These are phyloP conservation scores for Drechslerella coelobrocha DNA, from an alignment of 2,329 filamentous ascomycete species.

Conservation along the genomic window DNA sequence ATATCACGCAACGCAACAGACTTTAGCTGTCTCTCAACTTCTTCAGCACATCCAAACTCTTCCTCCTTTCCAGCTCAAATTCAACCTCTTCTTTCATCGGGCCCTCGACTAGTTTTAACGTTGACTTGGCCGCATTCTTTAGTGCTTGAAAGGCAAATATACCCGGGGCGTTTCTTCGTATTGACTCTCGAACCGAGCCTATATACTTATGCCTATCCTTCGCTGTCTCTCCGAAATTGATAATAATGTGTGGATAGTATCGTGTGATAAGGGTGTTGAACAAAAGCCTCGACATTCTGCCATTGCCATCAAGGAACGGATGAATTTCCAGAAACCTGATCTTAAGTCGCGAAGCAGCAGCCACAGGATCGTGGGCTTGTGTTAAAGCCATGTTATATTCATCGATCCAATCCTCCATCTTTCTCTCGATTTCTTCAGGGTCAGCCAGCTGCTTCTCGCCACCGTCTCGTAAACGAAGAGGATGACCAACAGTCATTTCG, in stretches of 20 bases:
- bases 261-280: slow-evolving; percentile 13
- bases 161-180: background rate
- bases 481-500: background rate
- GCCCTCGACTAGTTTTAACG: background rate
- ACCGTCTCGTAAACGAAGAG: background rate
- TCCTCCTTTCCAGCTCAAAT: background rate
- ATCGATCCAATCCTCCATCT: background rate
- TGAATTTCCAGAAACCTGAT: slow-evolving; percentile 22
- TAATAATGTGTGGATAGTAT: slow-evolving; percentile 14
- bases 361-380: background rate
- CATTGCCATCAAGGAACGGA: slow-evolving; percentile 31
- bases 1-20: slow-evolving; percentile 29
- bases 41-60: no score
- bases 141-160: slow-evolving; percentile 15
- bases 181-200: slow-evolving; percentile 2
- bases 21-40: no score
- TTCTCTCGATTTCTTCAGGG: background rate
- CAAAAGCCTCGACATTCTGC: slow-evolving; percentile 11
- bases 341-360: slow-evolving; percentile 9
- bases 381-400: background rate
- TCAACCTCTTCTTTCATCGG: background rate
- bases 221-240: slow-evolving; percentile 7
- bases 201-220: slow-evolving; percentile 3
- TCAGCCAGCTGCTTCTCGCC: background rate
- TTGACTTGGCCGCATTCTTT: no score